These are phyloP conservation scores for Colletotrichum ledebouriae DNA, from an alignment of 2,329 filamentous ascomycete species.

Conservation along the genomic window DNA sequence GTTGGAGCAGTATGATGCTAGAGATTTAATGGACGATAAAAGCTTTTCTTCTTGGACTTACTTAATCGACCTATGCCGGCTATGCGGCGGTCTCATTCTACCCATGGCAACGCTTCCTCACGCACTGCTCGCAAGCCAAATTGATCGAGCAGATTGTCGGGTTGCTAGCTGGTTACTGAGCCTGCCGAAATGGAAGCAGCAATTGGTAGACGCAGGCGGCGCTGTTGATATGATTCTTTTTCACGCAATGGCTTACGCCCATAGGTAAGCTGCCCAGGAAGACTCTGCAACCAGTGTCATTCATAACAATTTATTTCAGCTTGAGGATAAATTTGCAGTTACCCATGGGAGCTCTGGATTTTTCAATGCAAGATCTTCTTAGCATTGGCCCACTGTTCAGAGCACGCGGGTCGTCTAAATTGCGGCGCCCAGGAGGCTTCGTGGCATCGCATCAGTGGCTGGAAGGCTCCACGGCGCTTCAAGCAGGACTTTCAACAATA, in stretches of 20 bases:
- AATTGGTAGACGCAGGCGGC: constrained; percentile 53
- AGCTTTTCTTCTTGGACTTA: constrained; percentile 56
- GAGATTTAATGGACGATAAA: constrained; percentile 51
- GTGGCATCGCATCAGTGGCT: constrained; percentile 21
- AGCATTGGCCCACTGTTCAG: constrained; percentile 36
- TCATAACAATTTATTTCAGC: neutral
- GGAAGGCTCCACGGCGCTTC: constrained; percentile 44
- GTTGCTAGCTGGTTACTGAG: constrained; percentile 55
- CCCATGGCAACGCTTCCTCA: constrained; percentile 46
- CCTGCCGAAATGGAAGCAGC: constrained; percentile 55
- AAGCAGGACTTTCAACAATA: constrained; percentile 50
- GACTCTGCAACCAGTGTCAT: neutral
- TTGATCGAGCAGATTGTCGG: constrained; percentile 53
- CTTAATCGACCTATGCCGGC: constrained; percentile 54
- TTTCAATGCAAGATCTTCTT: constrained; percentile 30
- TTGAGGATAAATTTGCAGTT: constrained; percentile 43
- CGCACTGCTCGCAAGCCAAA: constrained; percentile 45
- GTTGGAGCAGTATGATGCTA: constrained; percentile 52
- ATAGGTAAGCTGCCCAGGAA: constrained; percentile 50
- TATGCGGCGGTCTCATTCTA: constrained; percentile 50
- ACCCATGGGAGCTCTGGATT: constrained; percentile 44
- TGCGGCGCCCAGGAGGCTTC: neutral
- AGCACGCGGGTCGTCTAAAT: neutral
- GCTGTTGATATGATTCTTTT: constrained; percentile 55
- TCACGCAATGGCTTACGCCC: constrained; percentile 51